Evolutionary conservation across 306 rosid species (phyloP).

Genomic region (Cercis canadensis): DNA sequence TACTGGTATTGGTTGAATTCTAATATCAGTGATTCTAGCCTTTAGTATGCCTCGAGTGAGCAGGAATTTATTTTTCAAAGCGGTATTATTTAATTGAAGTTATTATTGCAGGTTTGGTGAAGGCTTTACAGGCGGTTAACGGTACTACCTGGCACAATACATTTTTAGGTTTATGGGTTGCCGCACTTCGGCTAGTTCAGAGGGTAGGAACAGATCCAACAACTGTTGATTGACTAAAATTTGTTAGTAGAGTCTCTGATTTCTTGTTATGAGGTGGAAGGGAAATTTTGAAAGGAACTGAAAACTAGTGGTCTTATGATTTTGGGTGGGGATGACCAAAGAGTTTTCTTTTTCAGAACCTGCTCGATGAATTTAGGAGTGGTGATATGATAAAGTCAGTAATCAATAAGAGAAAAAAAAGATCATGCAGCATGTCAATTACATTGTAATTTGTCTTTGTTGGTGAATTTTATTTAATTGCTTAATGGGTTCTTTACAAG

Average conservation of each 20-base stretch:
- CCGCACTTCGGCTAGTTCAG: slow-evolving; percentile 88
- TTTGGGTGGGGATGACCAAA: not conserved
- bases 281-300: not conserved
- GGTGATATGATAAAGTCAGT: not conserved
- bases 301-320: not conserved
- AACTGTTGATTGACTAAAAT: not conserved
- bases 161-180: slow-evolving; percentile 88
- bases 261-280: not conserved
- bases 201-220: slow-evolving; percentile 67
- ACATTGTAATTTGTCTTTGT: slow-evolving; percentile 23
- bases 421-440: slow-evolving; percentile 26
- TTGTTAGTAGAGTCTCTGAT: not conserved
- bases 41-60: slow-evolving; percentile 17
- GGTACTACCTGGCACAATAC: slow-evolving; percentile 77
- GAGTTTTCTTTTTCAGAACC: not conserved
- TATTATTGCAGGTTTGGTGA: slow-evolving; percentile 73
- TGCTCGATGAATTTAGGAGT: slow-evolving; percentile 27
- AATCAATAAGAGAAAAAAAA: slow-evolving; percentile 20
- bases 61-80: slow-evolving; percentile 20
- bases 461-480: slow-evolving; percentile 28
- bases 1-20: slow-evolving; percentile 54
- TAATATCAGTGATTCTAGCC: slow-evolving; percentile 7
- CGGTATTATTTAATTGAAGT: slow-evolving; percentile 38
- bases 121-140: slow-evolving; percentile 77
- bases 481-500: slow-evolving; percentile 5